phyloP scores from a whole-genome alignment of 306 rosid genomes.

The Clitoria ternatea region DNA sequence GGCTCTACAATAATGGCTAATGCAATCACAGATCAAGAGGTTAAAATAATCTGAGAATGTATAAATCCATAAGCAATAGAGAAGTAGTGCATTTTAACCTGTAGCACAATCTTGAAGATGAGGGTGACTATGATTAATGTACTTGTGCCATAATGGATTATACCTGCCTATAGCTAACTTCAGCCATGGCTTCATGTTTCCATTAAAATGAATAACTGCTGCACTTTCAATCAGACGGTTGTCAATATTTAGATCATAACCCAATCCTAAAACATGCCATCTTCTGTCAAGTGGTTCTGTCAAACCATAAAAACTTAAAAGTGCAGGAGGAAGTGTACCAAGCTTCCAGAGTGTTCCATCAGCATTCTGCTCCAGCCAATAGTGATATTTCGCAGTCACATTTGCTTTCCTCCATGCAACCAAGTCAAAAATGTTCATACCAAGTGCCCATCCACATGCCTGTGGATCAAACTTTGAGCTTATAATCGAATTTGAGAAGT shows the following conservation, averaged over 20 bases:
- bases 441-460: slow-evolving; percentile 91
- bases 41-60: slow-evolving; percentile 29
- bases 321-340: slow-evolving; percentile 85
- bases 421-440: slow-evolving; percentile 84
- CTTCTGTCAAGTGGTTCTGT: slow-evolving; percentile 94
- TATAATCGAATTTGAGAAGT: slow-evolving; percentile 75
- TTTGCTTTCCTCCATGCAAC: slow-evolving; percentile 75
- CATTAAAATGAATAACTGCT: slow-evolving; percentile 84
- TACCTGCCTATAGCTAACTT: slow-evolving; percentile 77
- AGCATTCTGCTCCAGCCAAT: slow-evolving; percentile 85
- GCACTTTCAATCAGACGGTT: slow-evolving; percentile 78
- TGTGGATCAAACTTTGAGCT: slow-evolving; percentile 92
- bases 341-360: slow-evolving; percentile 77
- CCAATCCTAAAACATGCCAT: slow-evolving; percentile 96
- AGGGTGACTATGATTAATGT: slow-evolving; percentile 69
- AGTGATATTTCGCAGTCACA: slow-evolving; percentile 74
- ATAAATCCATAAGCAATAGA: slow-evolving; percentile 31
- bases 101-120: slow-evolving; percentile 66
- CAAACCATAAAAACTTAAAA: slow-evolving; percentile 80
- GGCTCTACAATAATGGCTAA: slow-evolving; percentile 36
- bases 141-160: slow-evolving; percentile 79
- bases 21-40: slow-evolving; percentile 25
- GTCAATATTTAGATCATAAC: slow-evolving; percentile 74
- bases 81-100: slow-evolving; percentile 56
- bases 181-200: slow-evolving; percentile 97